These are phyloP conservation scores for Neurospora pannonica DNA, from an alignment of 495 filamentous ascomycete genomes.

Conservation along the genomic window DNA sequence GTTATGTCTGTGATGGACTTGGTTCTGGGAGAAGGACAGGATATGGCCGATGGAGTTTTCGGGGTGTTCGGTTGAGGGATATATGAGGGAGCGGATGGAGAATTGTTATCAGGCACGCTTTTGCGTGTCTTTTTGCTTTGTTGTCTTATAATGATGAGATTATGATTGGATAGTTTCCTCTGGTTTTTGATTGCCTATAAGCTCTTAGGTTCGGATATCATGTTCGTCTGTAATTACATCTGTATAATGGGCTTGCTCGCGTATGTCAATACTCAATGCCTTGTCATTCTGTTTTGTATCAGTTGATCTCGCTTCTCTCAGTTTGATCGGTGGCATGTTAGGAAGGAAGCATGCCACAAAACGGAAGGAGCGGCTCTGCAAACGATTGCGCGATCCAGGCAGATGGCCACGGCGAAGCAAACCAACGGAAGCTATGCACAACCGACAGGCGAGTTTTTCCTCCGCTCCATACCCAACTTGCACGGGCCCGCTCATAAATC, in stretches of 20 bases:
- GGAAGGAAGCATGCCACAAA: too few relatives aligned
- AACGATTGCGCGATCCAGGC: too few relatives aligned
- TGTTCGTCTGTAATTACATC: neutral
- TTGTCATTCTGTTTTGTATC: neutral
- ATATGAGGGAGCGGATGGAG: too few relatives aligned
- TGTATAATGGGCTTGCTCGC: neutral
- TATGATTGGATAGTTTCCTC: neutral
- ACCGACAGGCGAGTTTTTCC: too few relatives aligned
- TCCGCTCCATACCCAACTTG: too few relatives aligned
- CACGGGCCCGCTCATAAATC: neutral
- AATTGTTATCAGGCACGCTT: neutral
- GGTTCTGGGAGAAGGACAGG: too few relatives aligned
- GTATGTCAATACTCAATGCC: neutral
- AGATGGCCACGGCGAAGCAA: too few relatives aligned
- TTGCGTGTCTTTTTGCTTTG: neutral
- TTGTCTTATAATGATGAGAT: neutral
- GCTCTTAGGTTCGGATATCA: accelerated
- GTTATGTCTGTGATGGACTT: too few relatives aligned
- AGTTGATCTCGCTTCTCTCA: neutral
- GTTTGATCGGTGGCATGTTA: too few relatives aligned
- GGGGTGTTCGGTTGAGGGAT: neutral
- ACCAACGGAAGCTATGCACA: too few relatives aligned
- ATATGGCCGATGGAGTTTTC: neutral
- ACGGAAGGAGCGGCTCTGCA: too few relatives aligned
- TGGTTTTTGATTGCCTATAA: neutral